Percentiles rank a stretch among this genome's conserved stretches.
These are phyloP conservation scores for Alnus glutinosa DNA, from an alignment of 306 rosid species.

Conservation along the genomic window DNA sequence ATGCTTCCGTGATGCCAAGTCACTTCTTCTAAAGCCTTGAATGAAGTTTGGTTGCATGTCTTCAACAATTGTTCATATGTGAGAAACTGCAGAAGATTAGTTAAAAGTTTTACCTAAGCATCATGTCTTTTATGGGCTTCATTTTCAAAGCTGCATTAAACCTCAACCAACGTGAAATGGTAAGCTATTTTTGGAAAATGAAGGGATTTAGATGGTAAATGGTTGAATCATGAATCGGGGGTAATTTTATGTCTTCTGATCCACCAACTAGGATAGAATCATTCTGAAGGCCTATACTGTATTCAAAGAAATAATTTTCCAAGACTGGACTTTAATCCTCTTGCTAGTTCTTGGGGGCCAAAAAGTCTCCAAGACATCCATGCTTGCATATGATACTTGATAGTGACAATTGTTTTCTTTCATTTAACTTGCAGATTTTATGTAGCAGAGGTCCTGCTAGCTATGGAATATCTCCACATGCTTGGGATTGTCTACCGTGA, in stretches of 20 bases:
- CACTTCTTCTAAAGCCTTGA: not conserved
- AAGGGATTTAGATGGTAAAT: not conserved
- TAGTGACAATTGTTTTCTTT: conserved; percentile 26
- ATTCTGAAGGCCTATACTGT: too few species aligned
- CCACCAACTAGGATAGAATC: not conserved
- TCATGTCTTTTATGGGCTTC: conserved; percentile 1
- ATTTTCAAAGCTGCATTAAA: not conserved
- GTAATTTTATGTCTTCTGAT: not conserved
- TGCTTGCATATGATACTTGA: conserved; percentile 12
- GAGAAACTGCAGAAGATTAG: not conserved
- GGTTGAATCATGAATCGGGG: not conserved
- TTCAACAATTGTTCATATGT: conserved; percentile 1
- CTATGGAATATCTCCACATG: conserved; percentile 96
- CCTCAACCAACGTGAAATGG: not conserved
- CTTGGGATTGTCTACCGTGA: conserved; percentile 99
- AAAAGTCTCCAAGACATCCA: not conserved
- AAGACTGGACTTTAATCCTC: not conserved
- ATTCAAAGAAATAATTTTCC: not conserved
- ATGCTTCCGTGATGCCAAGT: not conserved
- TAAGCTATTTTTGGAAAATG: not conserved
- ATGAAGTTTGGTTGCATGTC: not conserved
- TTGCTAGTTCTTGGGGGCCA: not conserved
- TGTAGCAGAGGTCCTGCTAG: conserved; percentile 89
- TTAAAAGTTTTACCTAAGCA: not conserved
- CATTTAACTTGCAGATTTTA: conserved; percentile 73